Conservation (phyloP, 257 asterid genomes). For the Coffea eugenioides region DNA sequence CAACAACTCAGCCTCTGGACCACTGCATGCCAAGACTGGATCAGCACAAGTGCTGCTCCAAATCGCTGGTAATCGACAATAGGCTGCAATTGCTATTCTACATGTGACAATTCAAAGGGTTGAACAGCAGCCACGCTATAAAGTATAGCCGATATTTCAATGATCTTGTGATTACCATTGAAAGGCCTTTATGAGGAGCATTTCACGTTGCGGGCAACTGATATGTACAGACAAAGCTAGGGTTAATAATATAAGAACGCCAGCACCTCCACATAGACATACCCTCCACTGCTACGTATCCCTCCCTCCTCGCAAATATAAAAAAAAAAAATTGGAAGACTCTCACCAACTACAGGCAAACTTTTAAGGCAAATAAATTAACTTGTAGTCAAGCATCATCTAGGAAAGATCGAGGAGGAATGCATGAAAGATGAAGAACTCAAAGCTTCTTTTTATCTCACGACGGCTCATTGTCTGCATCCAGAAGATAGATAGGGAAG, state of each 20-base stretch:
- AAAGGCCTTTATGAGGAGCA: constrained; percentile 40
- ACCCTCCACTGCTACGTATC: constrained; percentile 54
- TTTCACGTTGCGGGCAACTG: constrained; percentile 40
- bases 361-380: too few relatives aligned
- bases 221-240: constrained; percentile 43
- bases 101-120: neutral
- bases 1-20: neutral
- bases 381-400: neutral
- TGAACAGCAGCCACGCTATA: neutral
- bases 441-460: neutral
- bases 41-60: neutral
- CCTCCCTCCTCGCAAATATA: constrained; percentile 42
- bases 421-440: neutral
- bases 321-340: neutral
- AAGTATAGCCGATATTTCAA: neutral
- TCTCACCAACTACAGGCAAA: neutral
- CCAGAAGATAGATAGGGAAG: neutral
- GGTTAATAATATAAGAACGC: constrained; percentile 46
- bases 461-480: neutral
- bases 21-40: neutral
- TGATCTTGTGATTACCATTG: neutral
- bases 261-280: constrained; percentile 58
- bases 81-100: neutral
- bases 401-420: too few relatives aligned
- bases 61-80: neutral